These are phyloP conservation scores for Chrysochromulina parva DNA, from an alignment of 78 protist genomes.

Conservation along the genomic window DNA sequence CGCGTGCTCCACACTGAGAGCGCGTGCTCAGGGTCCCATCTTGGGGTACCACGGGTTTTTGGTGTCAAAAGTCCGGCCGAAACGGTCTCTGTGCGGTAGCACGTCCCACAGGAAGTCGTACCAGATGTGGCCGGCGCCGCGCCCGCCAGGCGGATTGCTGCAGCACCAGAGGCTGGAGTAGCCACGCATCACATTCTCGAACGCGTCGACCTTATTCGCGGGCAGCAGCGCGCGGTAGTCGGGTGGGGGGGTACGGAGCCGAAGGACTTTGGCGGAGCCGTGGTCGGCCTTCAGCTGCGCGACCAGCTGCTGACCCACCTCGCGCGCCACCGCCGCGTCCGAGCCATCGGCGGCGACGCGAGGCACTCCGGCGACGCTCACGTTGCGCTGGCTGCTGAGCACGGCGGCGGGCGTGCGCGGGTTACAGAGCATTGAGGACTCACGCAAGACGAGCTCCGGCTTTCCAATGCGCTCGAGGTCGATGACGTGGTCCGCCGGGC, in stretches of 20 bases:
- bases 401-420: slow-evolving; percentile 5
- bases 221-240: not conserved
- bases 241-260: not conserved
- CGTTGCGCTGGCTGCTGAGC: not conserved
- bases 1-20: too few relatives aligned
- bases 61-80: not conserved
- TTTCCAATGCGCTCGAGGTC: not conserved
- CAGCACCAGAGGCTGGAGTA: not conserved
- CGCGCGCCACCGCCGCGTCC: not conserved
- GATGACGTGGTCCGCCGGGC: not conserved
- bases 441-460: not conserved
- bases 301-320: not conserved
- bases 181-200: not conserved
- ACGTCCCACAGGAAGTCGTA: not conserved
- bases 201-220: not conserved
- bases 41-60: not conserved
- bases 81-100: not conserved
- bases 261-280: not conserved
- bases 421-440: not conserved
- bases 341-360: not conserved
- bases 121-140: not conserved
- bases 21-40: not conserved
- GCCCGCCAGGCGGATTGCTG: not conserved
- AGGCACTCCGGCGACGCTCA: not conserved
- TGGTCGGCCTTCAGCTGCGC: not conserved